Percentiles rank a stretch among this genome's conserved stretches.
phyloP scores from a whole-genome alignment of 108 stramenopile species.

The Nannochloropsis granulata region DNA sequence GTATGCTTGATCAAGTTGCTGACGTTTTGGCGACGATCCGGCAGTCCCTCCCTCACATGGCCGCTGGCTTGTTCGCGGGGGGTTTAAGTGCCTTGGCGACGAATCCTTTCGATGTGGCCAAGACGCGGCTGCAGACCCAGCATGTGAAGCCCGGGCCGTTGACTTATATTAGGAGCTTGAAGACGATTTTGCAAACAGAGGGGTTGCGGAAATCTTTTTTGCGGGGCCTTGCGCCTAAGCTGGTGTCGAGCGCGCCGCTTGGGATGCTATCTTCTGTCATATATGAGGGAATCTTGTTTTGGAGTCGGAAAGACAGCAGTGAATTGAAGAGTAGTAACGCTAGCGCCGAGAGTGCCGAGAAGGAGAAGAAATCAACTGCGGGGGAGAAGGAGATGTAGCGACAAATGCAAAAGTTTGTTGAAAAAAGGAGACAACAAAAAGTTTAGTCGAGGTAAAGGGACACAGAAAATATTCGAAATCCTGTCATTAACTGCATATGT shows the following conservation, averaged over 20 bases:
- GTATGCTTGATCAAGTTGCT: neutral
- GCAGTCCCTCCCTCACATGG: slow-evolving; percentile 29
- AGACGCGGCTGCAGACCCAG: slow-evolving; percentile 60
- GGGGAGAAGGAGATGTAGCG: neutral
- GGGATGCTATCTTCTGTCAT: neutral
- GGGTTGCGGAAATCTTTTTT: neutral
- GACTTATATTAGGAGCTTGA: neutral
- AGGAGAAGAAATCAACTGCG: neutral
- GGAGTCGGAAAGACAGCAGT: neutral
- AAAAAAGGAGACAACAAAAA: too few species aligned
- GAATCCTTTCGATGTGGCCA: slow-evolving; percentile 90
- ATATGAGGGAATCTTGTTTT: neutral
- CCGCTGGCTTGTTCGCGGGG: slow-evolving; percentile 68
- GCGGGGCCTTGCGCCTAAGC: neutral
- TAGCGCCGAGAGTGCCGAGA: neutral
- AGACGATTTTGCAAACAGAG: neutral
- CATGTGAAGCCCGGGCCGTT: neutral
- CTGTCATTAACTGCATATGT: too few species aligned
- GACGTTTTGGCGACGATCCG: neutral
- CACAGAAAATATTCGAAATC: too few species aligned
- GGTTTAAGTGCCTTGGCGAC: slow-evolving; percentile 67
- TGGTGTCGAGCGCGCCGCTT: neutral
- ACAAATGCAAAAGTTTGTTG: too few species aligned
- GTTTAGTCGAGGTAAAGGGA: too few species aligned
- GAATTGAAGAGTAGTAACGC: neutral